A percentile compares a stretch with the other conserved stretches of the same genome.
These are phyloP conservation scores for Pugionium dolabratum DNA, from an alignment of 345 rosid species.

Conservation along the genomic window DNA sequence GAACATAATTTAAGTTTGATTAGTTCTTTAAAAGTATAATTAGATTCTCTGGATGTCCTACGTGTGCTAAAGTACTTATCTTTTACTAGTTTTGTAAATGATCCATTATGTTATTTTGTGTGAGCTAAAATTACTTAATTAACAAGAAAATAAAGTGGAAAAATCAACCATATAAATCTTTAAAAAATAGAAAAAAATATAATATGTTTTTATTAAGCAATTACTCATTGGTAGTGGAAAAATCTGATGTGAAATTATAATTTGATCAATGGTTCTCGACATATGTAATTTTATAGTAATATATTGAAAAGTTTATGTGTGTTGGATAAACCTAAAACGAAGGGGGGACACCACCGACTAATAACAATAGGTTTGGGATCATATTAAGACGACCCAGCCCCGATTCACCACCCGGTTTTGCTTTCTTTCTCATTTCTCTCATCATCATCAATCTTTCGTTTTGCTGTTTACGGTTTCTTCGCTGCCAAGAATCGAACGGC, in stretches of 20 bases:
- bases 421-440: slow-evolving; percentile 9
- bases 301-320: neutral
- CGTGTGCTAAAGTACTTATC: no score
- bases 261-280: neutral
- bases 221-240: neutral
- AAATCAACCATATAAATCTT: neutral
- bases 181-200: neutral
- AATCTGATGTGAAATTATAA: neutral
- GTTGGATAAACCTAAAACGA: slow-evolving; percentile 29
- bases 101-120: neutral
- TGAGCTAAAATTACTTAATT: neutral
- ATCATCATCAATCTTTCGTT: slow-evolving; percentile 23
- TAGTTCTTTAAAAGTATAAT: neutral
- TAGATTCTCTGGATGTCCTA: no score
- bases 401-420: slow-evolving; percentile 26
- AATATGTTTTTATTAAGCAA: neutral
- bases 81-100: neutral
- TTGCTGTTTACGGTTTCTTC: slow-evolving; percentile 18
- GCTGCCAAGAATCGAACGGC: slow-evolving; percentile 22
- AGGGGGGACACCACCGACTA: slow-evolving; percentile 37
- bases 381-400: slow-evolving; percentile 22
- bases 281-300: neutral
- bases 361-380: slow-evolving; percentile 15
- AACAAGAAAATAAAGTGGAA: neutral
- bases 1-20: neutral